Base-by-base conservation (phyloP, 1,284 basidiomycete genomes). In the Paramarasmius palmivorus region DNA sequence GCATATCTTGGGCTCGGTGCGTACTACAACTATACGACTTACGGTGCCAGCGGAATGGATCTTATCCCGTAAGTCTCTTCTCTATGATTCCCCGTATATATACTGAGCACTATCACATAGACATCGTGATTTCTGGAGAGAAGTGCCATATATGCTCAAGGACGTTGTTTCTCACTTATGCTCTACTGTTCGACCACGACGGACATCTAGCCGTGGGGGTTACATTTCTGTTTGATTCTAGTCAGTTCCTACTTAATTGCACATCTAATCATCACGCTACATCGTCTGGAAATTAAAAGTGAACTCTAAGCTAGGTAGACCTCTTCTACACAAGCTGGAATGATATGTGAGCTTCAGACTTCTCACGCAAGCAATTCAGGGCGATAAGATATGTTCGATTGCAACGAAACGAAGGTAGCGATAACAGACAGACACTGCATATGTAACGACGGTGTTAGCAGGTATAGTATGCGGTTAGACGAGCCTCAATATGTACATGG, bases 41-140 rank as follows among this genome's bases (percentile, higher is more conserved):
- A 92, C 64, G 90, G 90, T 20, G 88, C 91, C 9, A 79, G 83
- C 32, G 91, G 91, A 12, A 71, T 75, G 65, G 91, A 93, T 67
- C 76, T 93, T 49, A 84, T 93, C 65, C 90, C 90, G 88, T 91
- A 66, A 65, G 86, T 77, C 32, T 54, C 49, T 36, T 53, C 41
- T 41, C 25, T 37, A 20, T 57, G 49, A 49, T 48, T 29, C 45
- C 22, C 38, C 17, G 36, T 41, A 4, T 14, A 8, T 29, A 6
- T n/a, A 32, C 22, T 39, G 15, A 3, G 9, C 14, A 25, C 25
- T 50, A 34, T 52, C 3, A 9, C 56, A 40, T 59, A 92, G 90
- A 56, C 90, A 93, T 69, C 87, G 90, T 42, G 90, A 92, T 66
- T 91, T 93, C 70, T 92, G 90, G 90, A 74, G 84, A 68, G 91